Evolutionary conservation across 306 rosid genomes (phyloP).

Genomic region (Lathyrus sativus): DNA sequence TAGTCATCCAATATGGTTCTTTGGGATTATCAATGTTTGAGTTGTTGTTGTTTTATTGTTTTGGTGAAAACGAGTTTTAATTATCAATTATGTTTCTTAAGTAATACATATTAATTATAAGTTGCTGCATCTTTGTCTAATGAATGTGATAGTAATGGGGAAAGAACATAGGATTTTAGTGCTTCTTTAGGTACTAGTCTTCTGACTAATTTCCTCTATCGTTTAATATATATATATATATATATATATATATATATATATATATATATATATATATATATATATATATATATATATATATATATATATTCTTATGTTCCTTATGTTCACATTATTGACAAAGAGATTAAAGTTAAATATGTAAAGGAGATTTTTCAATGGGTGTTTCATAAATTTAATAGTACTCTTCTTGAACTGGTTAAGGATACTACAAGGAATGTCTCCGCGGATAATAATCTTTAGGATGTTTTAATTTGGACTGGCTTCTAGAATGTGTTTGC

Average conservation of each 20-base stretch:
- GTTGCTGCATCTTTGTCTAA: conserved; percentile 34
- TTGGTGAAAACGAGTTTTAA: neutral
- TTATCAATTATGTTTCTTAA: neutral
- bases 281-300: no score
- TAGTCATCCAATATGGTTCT: neutral
- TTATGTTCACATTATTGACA: no score
- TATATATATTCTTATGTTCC: no score
- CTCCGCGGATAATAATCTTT: neutral
- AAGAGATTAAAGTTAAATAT: no score
- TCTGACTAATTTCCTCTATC: conserved; percentile 33
- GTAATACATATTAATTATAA: neutral
- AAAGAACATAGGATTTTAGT: conserved; percentile 1
- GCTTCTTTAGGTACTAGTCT: conserved; percentile 35
- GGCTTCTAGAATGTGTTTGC: no score
- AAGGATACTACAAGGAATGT: neutral
- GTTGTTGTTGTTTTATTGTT: neutral
- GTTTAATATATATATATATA: no score
- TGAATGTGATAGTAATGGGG: conserved; percentile 8
- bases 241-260: no score
- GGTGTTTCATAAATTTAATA: neutral
- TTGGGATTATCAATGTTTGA: neutral
- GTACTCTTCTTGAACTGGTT: no score
- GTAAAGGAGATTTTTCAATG: neutral
- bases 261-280: no score
- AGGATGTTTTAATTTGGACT: neutral